Conservation (phyloP, 108 stramenopile genomes). For the Fistulifera pelliculosa region DNA sequence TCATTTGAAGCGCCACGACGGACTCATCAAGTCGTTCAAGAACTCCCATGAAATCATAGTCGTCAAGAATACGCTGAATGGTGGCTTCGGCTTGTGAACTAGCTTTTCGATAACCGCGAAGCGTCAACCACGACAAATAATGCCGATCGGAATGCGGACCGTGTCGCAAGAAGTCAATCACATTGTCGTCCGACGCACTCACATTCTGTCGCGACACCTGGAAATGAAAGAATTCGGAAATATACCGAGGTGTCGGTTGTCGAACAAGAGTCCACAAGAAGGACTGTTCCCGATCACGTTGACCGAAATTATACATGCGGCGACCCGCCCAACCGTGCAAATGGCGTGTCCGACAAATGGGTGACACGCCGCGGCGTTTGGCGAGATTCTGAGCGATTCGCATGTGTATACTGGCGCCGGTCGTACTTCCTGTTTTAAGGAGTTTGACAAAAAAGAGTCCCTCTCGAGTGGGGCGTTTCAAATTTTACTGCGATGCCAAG, state of each 20-base stretch:
- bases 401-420: constrained; percentile 1
- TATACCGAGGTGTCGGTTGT: constrained; percentile 29
- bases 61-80: constrained; percentile 16
- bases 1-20: constrained; percentile 23
- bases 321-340: constrained; percentile 3
- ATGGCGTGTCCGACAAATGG: constrained; percentile 3
- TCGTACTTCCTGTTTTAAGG: constrained; percentile 4
- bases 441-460: constrained; percentile 8
- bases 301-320: neutral
- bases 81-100: neutral
- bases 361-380: neutral
- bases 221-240: constrained; percentile 36
- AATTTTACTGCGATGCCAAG: too few relatives aligned
- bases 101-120: neutral
- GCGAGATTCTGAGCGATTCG: constrained; percentile 10
- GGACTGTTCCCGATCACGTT: neutral
- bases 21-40: constrained; percentile 43
- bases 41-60: constrained; percentile 45
- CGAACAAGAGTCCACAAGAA: constrained; percentile 32
- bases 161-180: constrained; percentile 4
- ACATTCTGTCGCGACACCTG: constrained; percentile 22
- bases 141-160: neutral
- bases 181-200: constrained; percentile 23
- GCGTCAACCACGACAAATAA: neutral
- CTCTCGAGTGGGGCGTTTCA: neutral